Evolutionary conservation across 306 rosid species (phyloP), one percentile per base, ranked within the genome.

Genomic region (barrel medic (Medicago truncatula)): DNA sequence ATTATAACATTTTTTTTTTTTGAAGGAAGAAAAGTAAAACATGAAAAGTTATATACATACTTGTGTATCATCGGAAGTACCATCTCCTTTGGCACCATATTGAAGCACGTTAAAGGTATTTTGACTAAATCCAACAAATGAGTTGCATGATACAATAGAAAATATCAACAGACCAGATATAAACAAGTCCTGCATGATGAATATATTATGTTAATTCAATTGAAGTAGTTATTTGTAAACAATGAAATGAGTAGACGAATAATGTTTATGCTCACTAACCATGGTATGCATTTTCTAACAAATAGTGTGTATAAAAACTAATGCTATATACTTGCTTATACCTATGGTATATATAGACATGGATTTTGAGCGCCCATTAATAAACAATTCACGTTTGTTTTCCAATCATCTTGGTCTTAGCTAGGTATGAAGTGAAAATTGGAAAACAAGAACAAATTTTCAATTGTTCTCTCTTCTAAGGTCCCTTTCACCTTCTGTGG

Each of bases 61-160:
- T 8, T 46, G 50, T 44, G 83, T 50, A 73, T 82, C 86, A 64
- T 85, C 85, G 3, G 77, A 47, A 5, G 1, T 17, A 9, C 78
- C 86, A 79, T 85, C 78, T 68, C 85, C 89, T 67, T 5, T 39
- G 21, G 86, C 86, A 69, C 85, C 86, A 69, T 36, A 83, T 3
- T 70, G 18, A 59, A 83, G 70, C 14, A 86, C 78, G 10, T 86
- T 15, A 57, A 80, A 68, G 13, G 21, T 25, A 46, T 7, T 66
- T 9, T 63, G 54, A 13, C 75, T 34, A 31, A 21, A 18, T 36
- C 70, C 81, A 16, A 64, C 8, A 61, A 44, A 47, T 1, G 66
- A 50, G 31, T 25, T 70, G 68, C 47, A 65, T 0, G 61, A 83
- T n/a, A 40, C 58, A 65, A 23, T 57, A 12, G 53, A 64, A 54